phyloP scores from a whole-genome alignment of 2,329 filamentous ascomycete genomes.

The Pseudogymnoascus sp. region DNA sequence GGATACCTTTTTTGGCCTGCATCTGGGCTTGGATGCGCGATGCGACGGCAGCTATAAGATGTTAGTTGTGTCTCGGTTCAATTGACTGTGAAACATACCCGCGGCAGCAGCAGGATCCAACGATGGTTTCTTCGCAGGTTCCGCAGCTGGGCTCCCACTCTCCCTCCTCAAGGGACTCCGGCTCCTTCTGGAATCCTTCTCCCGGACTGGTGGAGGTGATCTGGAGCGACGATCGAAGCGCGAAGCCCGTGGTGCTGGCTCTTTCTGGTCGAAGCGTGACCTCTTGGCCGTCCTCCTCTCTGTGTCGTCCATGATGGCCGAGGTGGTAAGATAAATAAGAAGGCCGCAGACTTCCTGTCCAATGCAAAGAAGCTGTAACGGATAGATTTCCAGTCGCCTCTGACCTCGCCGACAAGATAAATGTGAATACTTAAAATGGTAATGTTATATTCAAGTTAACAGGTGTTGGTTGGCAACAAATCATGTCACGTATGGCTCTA shows the following conservation, averaged over 20 bases:
- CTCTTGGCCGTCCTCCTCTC: conserved; percentile 69
- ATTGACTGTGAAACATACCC: conserved; percentile 43
- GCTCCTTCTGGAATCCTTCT: conserved; percentile 65
- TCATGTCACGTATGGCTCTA: not conserved
- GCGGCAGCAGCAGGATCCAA: conserved; percentile 71
- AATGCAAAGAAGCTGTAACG: not conserved
- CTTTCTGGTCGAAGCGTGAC: conserved; percentile 90
- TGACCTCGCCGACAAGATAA: not conserved
- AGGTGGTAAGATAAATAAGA: not conserved
- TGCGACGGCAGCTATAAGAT: conserved; percentile 66
- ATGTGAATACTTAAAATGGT: not conserved
- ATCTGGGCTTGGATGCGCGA: conserved; percentile 80
- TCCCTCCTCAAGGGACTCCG: conserved; percentile 56
- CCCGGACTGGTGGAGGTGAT: conserved; percentile 61
- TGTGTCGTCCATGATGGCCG: conserved; percentile 61
- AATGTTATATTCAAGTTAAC: not conserved
- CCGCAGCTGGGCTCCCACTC: conserved; percentile 24
- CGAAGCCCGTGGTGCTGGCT: conserved; percentile 68
- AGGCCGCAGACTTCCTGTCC: not conserved
- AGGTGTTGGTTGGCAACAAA: not conserved
- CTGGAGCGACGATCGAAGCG: conserved; percentile 90
- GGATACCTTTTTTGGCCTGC: conserved; percentile 79
- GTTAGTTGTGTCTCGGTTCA: not conserved
- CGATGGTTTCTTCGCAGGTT: conserved; percentile 35
- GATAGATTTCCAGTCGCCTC: not conserved